Percentiles rank a stretch among this genome's conserved stretches.
Conservation (phyloP, 352 stramenopile species). For the Phytophthora boehmeriae region DNA sequence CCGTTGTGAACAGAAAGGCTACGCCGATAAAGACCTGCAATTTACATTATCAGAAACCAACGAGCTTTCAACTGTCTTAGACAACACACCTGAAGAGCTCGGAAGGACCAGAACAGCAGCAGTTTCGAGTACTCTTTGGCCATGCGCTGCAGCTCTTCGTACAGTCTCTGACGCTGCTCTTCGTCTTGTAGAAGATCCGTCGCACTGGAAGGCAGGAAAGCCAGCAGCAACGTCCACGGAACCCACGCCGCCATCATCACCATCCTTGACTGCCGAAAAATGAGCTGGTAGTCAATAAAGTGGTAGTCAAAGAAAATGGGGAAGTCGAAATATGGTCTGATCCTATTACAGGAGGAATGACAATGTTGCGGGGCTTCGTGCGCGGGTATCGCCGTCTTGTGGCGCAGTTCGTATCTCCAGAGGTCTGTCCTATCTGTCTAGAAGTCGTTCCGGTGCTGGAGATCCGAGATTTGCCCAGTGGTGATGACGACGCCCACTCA, state of each 20-base stretch:
- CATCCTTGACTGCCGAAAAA: slow-evolving; percentile 1
- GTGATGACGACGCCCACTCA: slow-evolving; percentile 32
- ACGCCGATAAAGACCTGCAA: slow-evolving; percentile 43
- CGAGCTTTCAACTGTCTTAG: too few species aligned
- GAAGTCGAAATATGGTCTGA: slow-evolving; percentile 4
- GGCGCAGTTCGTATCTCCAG: slow-evolving; percentile 46
- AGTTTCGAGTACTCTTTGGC: slow-evolving; percentile 37
- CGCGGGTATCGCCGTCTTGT: slow-evolving; percentile 57
- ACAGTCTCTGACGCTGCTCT: slow-evolving; percentile 48
- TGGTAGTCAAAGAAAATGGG: neutral
- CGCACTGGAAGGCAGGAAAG: slow-evolving; percentile 50
- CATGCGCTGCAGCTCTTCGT: slow-evolving; percentile 42
- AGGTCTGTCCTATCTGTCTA: slow-evolving; percentile 64
- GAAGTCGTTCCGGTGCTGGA: slow-evolving; percentile 55
- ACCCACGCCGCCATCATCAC: slow-evolving; percentile 32
- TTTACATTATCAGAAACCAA: too few species aligned
- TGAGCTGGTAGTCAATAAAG: slow-evolving; percentile 11
- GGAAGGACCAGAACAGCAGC: slow-evolving; percentile 43
- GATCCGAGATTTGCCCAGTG: slow-evolving; percentile 35
- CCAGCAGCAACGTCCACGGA: slow-evolving; percentile 58
- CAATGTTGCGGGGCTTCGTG: slow-evolving; percentile 51
- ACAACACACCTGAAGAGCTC: slow-evolving; percentile 33
- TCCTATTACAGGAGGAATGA: slow-evolving; percentile 21
- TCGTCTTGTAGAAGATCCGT: slow-evolving; percentile 55
- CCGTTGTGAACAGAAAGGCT: slow-evolving; percentile 53